phyloP scores from a whole-genome alignment of 768 basidiomycete genomes.

The Termitomyces sp. region DNA sequence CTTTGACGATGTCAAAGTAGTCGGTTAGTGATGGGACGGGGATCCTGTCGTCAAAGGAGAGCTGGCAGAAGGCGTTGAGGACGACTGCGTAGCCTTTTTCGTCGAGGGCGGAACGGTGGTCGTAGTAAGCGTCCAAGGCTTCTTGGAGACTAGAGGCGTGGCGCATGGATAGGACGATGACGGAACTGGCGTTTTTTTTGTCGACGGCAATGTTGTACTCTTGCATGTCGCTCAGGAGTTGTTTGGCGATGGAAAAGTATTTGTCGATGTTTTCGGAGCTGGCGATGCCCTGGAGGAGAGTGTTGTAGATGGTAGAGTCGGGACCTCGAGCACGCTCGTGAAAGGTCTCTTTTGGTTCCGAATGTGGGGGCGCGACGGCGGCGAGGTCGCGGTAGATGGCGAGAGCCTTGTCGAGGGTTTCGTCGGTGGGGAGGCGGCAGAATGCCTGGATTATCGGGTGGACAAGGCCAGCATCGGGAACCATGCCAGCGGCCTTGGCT shows the following conservation, averaged over 20 bases:
- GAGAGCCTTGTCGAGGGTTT: constrained; percentile 47
- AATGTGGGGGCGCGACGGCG: constrained; percentile 20
- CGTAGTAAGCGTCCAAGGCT: constrained; percentile 59
- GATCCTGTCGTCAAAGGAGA: constrained; percentile 42
- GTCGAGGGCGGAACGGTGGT: constrained; percentile 38
- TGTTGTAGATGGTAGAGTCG: constrained; percentile 48
- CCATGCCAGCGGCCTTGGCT: constrained; percentile 35
- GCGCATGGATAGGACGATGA: constrained; percentile 65
- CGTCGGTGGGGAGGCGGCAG: constrained; percentile 36
- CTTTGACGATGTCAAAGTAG: constrained; percentile 72
- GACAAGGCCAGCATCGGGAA: constrained; percentile 44
- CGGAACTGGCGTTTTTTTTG: constrained; percentile 40
- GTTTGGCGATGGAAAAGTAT: constrained; percentile 40
- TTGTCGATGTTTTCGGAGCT: constrained; percentile 37
- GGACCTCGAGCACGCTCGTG: constrained; percentile 36
- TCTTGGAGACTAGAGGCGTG: constrained; percentile 45
- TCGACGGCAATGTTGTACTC: constrained; percentile 37
- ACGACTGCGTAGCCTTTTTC: constrained; percentile 59
- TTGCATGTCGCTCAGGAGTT: constrained; percentile 66
- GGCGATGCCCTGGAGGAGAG: constrained; percentile 43
- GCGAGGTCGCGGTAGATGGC: constrained; percentile 45
- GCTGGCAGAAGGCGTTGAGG: constrained; percentile 54
- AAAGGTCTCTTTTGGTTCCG: constrained; percentile 11
- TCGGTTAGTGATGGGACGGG: constrained; percentile 40
- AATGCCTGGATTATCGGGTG: constrained; percentile 50